A percentile compares a stretch with the other conserved stretches of the same genome.
Conservation (phyloP, 2,329 filamentous ascomycete genomes). For the Fusarium anthophilum region DNA sequence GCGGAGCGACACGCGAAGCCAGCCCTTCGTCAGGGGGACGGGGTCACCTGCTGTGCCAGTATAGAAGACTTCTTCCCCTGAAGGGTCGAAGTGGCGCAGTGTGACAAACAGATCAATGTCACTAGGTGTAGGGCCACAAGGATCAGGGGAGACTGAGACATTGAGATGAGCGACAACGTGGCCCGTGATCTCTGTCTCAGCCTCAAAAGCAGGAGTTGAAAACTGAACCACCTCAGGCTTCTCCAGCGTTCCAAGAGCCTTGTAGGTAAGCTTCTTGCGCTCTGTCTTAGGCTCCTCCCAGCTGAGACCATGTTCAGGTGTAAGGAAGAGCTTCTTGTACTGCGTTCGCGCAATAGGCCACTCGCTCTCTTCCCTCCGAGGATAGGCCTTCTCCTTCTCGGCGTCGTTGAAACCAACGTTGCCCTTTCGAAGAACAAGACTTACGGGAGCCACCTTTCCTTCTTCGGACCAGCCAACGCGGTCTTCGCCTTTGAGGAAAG, state of each 20-base stretch:
- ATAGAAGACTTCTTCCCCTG: slow-evolving; percentile 68
- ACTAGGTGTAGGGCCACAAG: slow-evolving; percentile 44
- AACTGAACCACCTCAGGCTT: slow-evolving; percentile 66
- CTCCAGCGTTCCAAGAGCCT: slow-evolving; percentile 66
- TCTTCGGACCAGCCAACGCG: slow-evolving; percentile 65
- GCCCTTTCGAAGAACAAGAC: slow-evolving; percentile 70
- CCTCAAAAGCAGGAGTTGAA: slow-evolving; percentile 63
- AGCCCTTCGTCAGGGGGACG: slow-evolving; percentile 70
- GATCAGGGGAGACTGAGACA: slow-evolving; percentile 68
- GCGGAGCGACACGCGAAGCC: slow-evolving; percentile 67
- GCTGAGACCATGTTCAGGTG: slow-evolving; percentile 53
- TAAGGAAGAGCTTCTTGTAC: slow-evolving; percentile 71
- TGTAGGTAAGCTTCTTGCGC: slow-evolving; percentile 61
- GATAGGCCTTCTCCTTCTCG: slow-evolving; percentile 64
- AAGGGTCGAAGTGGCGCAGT: slow-evolving; percentile 64
- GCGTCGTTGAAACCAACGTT: slow-evolving; percentile 74
- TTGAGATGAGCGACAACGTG: slow-evolving; percentile 72
- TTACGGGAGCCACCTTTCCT: slow-evolving; percentile 69
- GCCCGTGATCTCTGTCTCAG: slow-evolving; percentile 75
- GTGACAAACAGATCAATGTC: slow-evolving; percentile 74
- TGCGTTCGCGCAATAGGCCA: slow-evolving; percentile 75
- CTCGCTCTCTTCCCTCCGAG: slow-evolving; percentile 64
- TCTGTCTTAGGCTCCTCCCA: slow-evolving; percentile 15
- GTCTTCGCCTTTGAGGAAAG: slow-evolving; percentile 75
- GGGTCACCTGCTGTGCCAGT: slow-evolving; percentile 73